Percentiles rank a stretch among this genome's conserved stretches.
Evolutionary conservation across 352 stramenopile genomes (phyloP).

Genomic region (Thraustochytrium sp.): DNA sequence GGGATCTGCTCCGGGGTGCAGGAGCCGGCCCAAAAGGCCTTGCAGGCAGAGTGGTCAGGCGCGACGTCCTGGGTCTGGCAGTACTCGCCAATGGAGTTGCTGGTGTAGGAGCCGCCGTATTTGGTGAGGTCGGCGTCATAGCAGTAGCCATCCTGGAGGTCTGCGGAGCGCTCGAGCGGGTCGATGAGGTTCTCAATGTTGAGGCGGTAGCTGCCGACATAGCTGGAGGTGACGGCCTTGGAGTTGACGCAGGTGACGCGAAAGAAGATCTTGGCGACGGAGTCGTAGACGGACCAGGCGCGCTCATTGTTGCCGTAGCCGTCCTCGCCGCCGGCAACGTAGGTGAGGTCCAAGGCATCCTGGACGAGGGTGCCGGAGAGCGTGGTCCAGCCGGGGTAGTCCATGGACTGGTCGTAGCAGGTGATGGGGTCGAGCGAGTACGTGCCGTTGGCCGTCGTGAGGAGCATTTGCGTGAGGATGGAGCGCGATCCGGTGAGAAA

Average conservation of each 20-base stretch:
- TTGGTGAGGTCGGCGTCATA: not conserved
- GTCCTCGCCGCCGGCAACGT: not conserved
- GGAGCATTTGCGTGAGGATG: not conserved
- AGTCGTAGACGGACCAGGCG: not conserved
- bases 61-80: not conserved
- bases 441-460: not conserved
- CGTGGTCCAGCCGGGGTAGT: not conserved
- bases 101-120: not conserved
- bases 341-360: not conserved
- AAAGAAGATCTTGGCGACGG: not conserved
- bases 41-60: not conserved
- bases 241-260: not conserved
- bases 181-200: constrained; percentile 15
- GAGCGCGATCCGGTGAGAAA: not conserved
- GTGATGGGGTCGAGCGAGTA: not conserved
- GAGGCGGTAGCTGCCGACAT: not conserved
- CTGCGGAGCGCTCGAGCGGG: not conserved
- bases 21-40: not conserved
- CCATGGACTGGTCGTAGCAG: not conserved
- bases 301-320: not conserved
- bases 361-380: not conserved
- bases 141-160: not conserved
- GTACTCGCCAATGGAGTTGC: not conserved
- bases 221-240: not conserved
- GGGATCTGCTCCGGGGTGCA: not conserved